Evolutionary conservation across 495 filamentous ascomycete genomes (phyloP), one percentile per base, ranked within the genome.

Genomic region (Podospora comata): DNA sequence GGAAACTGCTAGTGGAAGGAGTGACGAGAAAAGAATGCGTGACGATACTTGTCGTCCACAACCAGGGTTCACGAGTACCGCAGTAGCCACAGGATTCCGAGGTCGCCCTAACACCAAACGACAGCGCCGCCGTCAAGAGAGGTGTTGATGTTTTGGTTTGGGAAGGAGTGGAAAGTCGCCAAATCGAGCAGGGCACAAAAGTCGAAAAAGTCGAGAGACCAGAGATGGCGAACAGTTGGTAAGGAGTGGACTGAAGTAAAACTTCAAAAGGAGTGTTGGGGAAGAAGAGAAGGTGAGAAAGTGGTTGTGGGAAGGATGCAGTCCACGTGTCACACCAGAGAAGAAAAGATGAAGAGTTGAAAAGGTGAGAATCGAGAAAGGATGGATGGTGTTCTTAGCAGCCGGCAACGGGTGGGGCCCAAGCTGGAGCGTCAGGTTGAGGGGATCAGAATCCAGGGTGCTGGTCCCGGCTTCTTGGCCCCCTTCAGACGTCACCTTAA

Each of bases 171-270:
- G 72, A 65, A 77, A 72, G 75, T 78, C 71, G 73, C 67, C 73
- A 70, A 65, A 62, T 64, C 39, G 66, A 65, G 6, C 28, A 62
- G 66, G 54, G 28, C 60, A 66, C 65, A n/a, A 69, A 57, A 62
- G 55, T 58, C n/a, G 55, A 58, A 58, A 15, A 58, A 58, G 55
- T 58, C 55, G 55, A 4, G 55, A 58, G 55, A 23, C 39, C 64
- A 20, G 62, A 23, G 60, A 28, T 30, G 34, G 4, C 58, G 19
- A 26, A 65, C 55, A 57, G 68, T 44, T 65, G 62, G 30, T 39
- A 58, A 78, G 75, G 82, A 84, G 76, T 77, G 82, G 75, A 78
- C 66, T 64, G 64, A 71, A 73, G 70, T 63, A 60, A 53, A 65
- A 69, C 67, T 68, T 64, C 74, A 72, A 72, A 74, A 62, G 60